Conservation (phyloP, 2,329 filamentous ascomycete species). For the Trichothecium sympodiale region DNA sequence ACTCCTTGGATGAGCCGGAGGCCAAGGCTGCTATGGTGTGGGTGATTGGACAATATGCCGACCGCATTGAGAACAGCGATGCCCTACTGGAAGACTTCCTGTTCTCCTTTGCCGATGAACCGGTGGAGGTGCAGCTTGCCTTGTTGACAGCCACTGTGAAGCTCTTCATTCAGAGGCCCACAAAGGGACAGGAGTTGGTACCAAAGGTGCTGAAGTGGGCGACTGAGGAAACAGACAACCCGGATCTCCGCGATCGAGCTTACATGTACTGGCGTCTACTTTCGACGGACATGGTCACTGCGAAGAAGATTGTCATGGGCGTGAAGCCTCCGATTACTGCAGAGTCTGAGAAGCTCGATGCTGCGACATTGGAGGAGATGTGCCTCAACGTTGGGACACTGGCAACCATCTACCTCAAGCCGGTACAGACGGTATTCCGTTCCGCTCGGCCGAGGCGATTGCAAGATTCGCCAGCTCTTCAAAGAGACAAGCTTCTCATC, state of each 20-base stretch:
- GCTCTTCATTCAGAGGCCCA: constrained; percentile 92
- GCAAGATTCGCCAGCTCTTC: constrained; percentile 74
- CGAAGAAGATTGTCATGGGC: constrained; percentile 88
- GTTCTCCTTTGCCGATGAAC: constrained; percentile 86
- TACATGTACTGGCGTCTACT: constrained; percentile 99
- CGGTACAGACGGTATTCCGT: constrained; percentile 93
- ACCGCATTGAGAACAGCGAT: constrained; percentile 94
- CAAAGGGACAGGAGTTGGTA: constrained; percentile 85
- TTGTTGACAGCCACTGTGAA: constrained; percentile 95
- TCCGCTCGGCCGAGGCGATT: constrained; percentile 72
- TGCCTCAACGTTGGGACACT: constrained; percentile 93
- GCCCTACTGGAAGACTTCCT: constrained; percentile 89
- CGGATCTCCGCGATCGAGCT: constrained; percentile 85
- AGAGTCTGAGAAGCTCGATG: constrained; percentile 88
- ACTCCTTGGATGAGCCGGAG: constrained; percentile 93
- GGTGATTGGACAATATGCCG: constrained; percentile 97
- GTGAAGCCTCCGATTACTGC: constrained; percentile 94
- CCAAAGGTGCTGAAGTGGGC: constrained; percentile 97
- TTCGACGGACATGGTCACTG: constrained; percentile 79
- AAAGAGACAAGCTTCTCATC: constrained; percentile 54
- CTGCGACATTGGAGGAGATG: constrained; percentile 87
- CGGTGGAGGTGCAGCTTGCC: constrained; percentile 89
- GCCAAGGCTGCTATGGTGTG: constrained; percentile 98
- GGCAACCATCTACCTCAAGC: constrained; percentile 95
- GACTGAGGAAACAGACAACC: constrained; percentile 98